These are phyloP conservation scores for Colletotrichum australisinense DNA, from an alignment of 2,329 filamentous ascomycete species.

Conservation along the genomic window DNA sequence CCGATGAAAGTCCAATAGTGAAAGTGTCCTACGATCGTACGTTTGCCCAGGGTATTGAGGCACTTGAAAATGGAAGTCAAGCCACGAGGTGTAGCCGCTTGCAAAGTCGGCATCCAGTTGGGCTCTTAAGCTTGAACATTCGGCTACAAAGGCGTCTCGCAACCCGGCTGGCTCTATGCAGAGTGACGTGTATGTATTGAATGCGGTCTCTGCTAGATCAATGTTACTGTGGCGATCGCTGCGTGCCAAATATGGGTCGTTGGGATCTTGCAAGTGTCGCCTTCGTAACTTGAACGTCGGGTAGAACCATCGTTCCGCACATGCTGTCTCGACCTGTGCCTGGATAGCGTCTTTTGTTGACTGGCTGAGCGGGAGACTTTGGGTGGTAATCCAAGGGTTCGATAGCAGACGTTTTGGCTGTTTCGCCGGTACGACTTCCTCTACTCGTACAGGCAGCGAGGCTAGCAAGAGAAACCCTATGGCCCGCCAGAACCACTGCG, in stretches of 20 bases:
- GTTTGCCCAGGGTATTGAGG: conserved; percentile 6
- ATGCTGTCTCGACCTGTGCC: neutral
- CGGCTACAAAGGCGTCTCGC: neutral
- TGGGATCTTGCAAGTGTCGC: neutral
- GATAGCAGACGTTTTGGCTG: neutral
- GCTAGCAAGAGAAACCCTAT: conserved; percentile 13
- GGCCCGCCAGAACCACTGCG: conserved; percentile 32
- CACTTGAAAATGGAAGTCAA: conserved; percentile 18
- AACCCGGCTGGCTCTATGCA: conserved; percentile 1
- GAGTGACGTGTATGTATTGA: neutral
- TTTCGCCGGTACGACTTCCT: neutral
- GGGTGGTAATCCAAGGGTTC: neutral
- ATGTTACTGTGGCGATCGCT: neutral
- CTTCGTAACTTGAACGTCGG: neutral
- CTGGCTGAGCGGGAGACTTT: neutral
- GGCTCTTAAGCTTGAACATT: neutral
- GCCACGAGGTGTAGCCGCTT: conserved; percentile 5
- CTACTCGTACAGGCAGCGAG: conserved; percentile 1
- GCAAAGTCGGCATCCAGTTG: neutral
- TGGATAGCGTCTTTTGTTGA: neutral
- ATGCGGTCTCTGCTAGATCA: neutral
- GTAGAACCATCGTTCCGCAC: neutral
- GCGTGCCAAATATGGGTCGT: neutral
- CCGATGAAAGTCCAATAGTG: neutral
- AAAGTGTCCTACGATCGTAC: neutral